Evolutionary conservation across 768 basidiomycete species (phyloP), one percentile per base, ranked within the genome.

Genomic region (Wakefieldia striispora): DNA sequence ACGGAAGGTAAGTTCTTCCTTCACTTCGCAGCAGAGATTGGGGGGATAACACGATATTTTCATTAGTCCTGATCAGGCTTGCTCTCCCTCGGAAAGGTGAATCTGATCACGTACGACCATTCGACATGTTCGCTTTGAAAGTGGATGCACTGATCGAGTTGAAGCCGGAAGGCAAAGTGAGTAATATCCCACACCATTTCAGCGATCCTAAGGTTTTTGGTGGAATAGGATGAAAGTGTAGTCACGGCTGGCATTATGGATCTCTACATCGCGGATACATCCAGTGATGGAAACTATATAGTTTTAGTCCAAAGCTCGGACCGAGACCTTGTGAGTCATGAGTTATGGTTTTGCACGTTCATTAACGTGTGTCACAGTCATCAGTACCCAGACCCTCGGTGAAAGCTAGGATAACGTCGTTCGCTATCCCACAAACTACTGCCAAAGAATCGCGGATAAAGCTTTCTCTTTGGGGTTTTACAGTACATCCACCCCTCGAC

Each of bases 381-480:
- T 70, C 72, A 1, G 51, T 71, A 16, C 67, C 79, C 10, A 76
- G 71, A 43, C 75, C 84, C 3, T 63, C 83, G 20, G 43, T 90
- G 40, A 82, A 84, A 50, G 65, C 87, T 16, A 76, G 79, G n/a
- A 82, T 93, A 60, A 75, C 76, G 10, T 92, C 93, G 0, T 61
- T 82, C 3, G 68, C 75, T 3, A 71, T 84, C 12, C 76, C 83
- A 2, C 81, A 77, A 47, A 79, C 83, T 0, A 75, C 72, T 1
- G 74, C 79, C n/a, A 95, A 95, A 70, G 88, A 93, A 64, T 91
- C 90, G 1, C 77, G 77, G 47, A 66, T 95, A 53, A 82, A 81
- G 51, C 51, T 89, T 16, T 77, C 79, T 9, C 59, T 90, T 14
- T 79, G 72, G 50, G 84, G 83, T 17, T 79, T 89, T 51, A 87